These are phyloP conservation scores for Whalleya microplaca DNA, from an alignment of 2,329 filamentous ascomycete species.

Conservation along the genomic window DNA sequence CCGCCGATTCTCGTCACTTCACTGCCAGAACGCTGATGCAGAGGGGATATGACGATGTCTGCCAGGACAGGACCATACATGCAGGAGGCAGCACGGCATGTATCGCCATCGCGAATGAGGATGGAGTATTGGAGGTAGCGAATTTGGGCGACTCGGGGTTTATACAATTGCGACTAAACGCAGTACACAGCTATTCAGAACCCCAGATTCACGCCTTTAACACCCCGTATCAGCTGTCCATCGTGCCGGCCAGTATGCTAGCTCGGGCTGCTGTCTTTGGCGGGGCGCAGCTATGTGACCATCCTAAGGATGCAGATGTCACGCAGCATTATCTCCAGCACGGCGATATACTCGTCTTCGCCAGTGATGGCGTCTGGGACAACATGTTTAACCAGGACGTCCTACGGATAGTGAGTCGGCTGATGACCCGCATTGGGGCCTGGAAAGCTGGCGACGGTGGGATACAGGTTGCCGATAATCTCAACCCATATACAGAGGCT, in stretches of 20 bases:
- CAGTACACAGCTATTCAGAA: conserved; percentile 79
- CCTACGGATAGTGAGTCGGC: conserved; percentile 74
- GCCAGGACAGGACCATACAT: conserved; percentile 70
- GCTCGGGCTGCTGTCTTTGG: conserved; percentile 84
- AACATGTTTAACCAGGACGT: conserved; percentile 93
- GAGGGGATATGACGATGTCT: conserved; percentile 80
- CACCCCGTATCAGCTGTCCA: conserved; percentile 91
- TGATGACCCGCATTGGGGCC: conserved; percentile 75
- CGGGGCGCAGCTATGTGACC: conserved; percentile 78
- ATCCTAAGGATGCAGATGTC: conserved; percentile 81
- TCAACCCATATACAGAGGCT: conserved; percentile 55
- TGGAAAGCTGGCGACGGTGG: conserved; percentile 70
- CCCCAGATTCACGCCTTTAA: conserved; percentile 98
- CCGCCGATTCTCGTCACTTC: conserved; percentile 42
- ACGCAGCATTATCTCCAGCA: conserved; percentile 78
- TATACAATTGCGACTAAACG: conserved; percentile 82
- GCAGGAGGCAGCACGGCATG: conserved; percentile 93
- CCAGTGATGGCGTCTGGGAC: conserved; percentile 94
- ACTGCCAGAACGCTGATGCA: conserved; percentile 76
- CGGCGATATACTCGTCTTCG: conserved; percentile 91
- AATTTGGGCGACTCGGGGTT: conserved; percentile 97
- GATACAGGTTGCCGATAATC: conserved; percentile 64
- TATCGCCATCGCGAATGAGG: conserved; percentile 74
- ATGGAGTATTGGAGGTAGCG: conserved; percentile 81
- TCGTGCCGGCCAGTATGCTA: conserved; percentile 80